A percentile compares a stretch with the other conserved stretches of the same genome.
Evolutionary conservation across 2,329 filamentous ascomycete genomes (phyloP).

Genomic region (Verticillium tricorpus): DNA sequence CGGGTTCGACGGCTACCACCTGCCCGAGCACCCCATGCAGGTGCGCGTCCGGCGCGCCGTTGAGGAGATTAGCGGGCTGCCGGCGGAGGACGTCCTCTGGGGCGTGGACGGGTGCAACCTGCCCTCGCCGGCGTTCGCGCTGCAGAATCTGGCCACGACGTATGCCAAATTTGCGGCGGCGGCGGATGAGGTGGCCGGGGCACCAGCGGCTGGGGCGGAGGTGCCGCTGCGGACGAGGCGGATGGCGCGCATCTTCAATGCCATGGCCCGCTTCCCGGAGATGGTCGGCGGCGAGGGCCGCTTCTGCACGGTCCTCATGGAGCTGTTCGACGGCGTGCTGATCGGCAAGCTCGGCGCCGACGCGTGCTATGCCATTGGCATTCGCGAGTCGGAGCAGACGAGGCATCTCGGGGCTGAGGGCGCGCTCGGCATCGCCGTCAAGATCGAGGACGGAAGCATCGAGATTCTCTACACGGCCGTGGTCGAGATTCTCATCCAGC

Average conservation of each 20-base stretch:
- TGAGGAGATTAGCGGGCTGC: constrained; percentile 26
- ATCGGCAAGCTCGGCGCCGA: constrained; percentile 46
- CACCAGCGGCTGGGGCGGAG: not conserved
- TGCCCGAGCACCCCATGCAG: constrained; percentile 32
- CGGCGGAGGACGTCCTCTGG: constrained; percentile 28
- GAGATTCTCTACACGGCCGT: constrained; percentile 38
- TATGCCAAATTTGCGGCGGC: constrained; percentile 33
- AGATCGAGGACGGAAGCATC: constrained; percentile 43
- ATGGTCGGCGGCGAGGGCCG: constrained; percentile 38
- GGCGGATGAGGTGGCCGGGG: constrained; percentile 11
- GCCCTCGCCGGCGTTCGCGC: constrained; percentile 36
- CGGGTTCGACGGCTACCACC: constrained; percentile 27
- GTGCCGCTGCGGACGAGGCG: constrained; percentile 10
- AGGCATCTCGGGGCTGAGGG: constrained; percentile 28
- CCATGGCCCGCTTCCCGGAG: constrained; percentile 37
- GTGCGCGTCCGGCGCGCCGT: constrained; percentile 28
- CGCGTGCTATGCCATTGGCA: constrained; percentile 40
- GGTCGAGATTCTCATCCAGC: constrained; percentile 36
- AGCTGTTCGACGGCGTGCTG: constrained; percentile 26
- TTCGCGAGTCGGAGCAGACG: constrained; percentile 32
- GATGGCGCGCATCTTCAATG: constrained; percentile 31
- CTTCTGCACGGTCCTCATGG: constrained; percentile 43
- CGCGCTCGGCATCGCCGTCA: constrained; percentile 38
- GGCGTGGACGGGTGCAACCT: constrained; percentile 43
- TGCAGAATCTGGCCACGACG: constrained; percentile 27